These are phyloP conservation scores for Psidium friedrichsthalianum DNA, from an alignment of 345 rosid species.

Conservation along the genomic window DNA sequence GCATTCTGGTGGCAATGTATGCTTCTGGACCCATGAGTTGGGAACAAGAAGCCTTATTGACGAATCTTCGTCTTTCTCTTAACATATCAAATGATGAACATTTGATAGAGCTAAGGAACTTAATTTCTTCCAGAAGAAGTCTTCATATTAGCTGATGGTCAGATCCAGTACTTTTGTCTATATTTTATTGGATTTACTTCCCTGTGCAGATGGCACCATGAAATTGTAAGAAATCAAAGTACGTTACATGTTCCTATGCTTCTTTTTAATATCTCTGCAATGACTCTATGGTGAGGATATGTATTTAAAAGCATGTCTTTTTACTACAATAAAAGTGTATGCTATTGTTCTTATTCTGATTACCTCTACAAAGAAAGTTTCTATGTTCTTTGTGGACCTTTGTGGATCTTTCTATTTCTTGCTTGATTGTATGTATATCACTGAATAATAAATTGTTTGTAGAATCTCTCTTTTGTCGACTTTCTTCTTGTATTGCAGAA, in stretches of 20 bases:
- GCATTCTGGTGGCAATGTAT: slow-evolving; percentile 37
- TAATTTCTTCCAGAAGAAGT: slow-evolving; percentile 48
- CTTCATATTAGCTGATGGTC: slow-evolving; percentile 2
- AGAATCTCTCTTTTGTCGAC: background rate
- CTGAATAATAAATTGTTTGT: background rate
- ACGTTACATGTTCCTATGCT: background rate
- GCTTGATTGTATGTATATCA: background rate
- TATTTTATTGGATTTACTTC: background rate
- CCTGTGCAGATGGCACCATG: background rate
- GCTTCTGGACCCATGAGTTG: slow-evolving; percentile 66
- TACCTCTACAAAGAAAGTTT: background rate
- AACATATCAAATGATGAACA: slow-evolving; percentile 76
- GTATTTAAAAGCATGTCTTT: background rate
- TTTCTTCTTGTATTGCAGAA: background rate
- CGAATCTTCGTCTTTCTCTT: slow-evolving; percentile 61
- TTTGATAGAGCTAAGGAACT: slow-evolving; percentile 57
- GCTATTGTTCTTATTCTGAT: background rate
- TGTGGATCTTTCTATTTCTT: background rate
- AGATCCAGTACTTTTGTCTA: background rate
- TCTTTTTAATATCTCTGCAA: background rate
- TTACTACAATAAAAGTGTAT: background rate
- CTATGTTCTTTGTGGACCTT: background rate
- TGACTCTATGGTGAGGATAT: background rate
- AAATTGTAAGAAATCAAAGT: background rate
- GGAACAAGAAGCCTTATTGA: slow-evolving; percentile 73